These are phyloP conservation scores for Verruconis gallopava DNA, from an alignment of 2,329 filamentous ascomycete species.

Conservation along the genomic window DNA sequence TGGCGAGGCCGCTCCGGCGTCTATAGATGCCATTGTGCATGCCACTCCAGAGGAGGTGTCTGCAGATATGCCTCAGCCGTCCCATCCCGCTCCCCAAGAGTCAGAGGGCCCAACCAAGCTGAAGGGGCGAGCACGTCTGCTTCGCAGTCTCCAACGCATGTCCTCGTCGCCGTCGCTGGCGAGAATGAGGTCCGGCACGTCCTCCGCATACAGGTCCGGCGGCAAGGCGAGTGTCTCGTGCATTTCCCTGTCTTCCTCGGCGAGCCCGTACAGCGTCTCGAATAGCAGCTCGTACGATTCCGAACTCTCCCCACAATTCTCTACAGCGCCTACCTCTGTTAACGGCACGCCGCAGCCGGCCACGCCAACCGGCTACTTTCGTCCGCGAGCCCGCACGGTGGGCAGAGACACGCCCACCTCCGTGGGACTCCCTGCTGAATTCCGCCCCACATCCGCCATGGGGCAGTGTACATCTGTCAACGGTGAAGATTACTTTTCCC, in stretches of 20 bases:
- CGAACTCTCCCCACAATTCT: slow-evolving; percentile 43
- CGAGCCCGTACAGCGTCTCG: slow-evolving; percentile 26
- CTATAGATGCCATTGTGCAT: slow-evolving; percentile 11
- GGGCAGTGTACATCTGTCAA: slow-evolving; percentile 22
- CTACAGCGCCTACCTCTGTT: slow-evolving; percentile 42
- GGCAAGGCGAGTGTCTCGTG: slow-evolving; percentile 53
- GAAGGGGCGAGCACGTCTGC: slow-evolving; percentile 55
- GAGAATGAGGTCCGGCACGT: slow-evolving; percentile 48
- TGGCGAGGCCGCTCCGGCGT: slow-evolving; percentile 5
- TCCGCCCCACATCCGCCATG: slow-evolving; percentile 35
- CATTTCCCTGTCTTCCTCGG: slow-evolving; percentile 43
- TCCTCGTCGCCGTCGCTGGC: slow-evolving; percentile 65
- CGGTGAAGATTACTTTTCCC: slow-evolving; percentile 36
- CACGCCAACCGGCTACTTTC: slow-evolving; percentile 36
- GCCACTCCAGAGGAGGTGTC: slow-evolving; percentile 1
- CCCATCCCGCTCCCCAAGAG: background rate
- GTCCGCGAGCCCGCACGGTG: slow-evolving; percentile 41
- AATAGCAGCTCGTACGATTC: slow-evolving; percentile 42
- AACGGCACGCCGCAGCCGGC: slow-evolving; percentile 32
- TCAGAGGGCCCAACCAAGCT: slow-evolving; percentile 17
- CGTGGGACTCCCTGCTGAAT: slow-evolving; percentile 50
- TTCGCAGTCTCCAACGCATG: slow-evolving; percentile 67
- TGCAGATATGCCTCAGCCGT: background rate
- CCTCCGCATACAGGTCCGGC: slow-evolving; percentile 48
- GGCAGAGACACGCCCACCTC: slow-evolving; percentile 40